These are phyloP conservation scores for Lipomyces yamadae DNA, from an alignment of 805 yeast species.

Conservation along the genomic window DNA sequence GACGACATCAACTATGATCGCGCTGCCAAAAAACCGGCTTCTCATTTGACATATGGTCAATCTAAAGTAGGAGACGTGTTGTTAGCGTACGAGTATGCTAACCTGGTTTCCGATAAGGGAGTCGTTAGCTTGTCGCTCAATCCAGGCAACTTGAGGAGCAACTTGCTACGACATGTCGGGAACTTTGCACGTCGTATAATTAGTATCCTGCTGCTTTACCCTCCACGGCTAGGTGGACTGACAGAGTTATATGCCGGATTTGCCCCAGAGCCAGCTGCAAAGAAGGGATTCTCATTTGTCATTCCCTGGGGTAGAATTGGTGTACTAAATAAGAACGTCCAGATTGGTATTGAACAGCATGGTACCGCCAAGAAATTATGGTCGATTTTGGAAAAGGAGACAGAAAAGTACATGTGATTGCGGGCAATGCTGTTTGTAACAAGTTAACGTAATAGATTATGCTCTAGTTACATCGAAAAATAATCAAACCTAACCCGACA, in stretches of 20 bases:
- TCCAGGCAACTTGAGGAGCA: not conserved
- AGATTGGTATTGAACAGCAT: not conserved
- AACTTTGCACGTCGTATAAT: not conserved
- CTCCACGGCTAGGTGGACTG: constrained; percentile 44
- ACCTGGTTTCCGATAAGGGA: not conserved
- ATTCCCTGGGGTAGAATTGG: constrained; percentile 9
- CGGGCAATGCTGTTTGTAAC: too few relatives aligned
- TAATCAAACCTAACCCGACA: too few relatives aligned
- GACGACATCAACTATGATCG: constrained; percentile 44
- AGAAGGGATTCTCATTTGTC: constrained; percentile 28
- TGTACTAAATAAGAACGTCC: not conserved
- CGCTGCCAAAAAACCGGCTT: not conserved
- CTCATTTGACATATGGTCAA: constrained; percentile 47
- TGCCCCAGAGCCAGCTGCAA: constrained; percentile 46
- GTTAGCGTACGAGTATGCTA: constrained; percentile 3
- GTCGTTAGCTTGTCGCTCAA: not conserved
- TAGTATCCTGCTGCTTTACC: not conserved
- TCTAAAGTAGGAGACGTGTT: constrained; percentile 49
- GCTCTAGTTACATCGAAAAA: too few relatives aligned
- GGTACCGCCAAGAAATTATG: constrained; percentile 4
- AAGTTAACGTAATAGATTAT: too few relatives aligned
- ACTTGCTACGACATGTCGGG: not conserved
- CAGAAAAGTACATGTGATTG: not conserved
- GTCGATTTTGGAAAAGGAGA: constrained; percentile 8
- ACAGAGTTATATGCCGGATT: constrained; percentile 9